These are phyloP conservation scores for Trichoderma sp. DNA, from an alignment of 2,329 filamentous ascomycete species.

Conservation along the genomic window DNA sequence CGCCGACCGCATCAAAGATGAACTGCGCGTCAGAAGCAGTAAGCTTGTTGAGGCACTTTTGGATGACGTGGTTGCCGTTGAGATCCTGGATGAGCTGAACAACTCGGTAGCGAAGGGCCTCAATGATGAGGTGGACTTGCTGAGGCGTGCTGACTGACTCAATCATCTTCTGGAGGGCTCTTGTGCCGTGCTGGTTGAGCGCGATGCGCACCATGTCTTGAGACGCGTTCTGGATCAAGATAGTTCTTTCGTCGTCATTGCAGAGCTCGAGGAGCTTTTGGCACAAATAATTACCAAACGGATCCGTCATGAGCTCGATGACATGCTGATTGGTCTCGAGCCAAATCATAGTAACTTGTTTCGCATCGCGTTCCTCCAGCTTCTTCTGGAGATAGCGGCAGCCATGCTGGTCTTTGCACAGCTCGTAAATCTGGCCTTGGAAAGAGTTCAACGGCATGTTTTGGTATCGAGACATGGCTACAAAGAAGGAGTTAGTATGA, in stretches of 20 bases:
- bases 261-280: constrained; percentile 97
- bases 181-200: constrained; percentile 94
- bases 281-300: constrained; percentile 98
- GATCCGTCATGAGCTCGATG: constrained; percentile 97
- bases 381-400: constrained; percentile 97
- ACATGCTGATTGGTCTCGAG: constrained; percentile 91
- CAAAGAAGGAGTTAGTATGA: constrained; percentile 27
- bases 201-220: constrained; percentile 89
- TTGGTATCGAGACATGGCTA: constrained; percentile 76
- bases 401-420: constrained; percentile 98
- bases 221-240: constrained; percentile 86
- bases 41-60: constrained; percentile 97
- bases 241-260: constrained; percentile 91
- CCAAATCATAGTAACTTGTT: constrained; percentile 91
- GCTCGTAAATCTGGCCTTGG: constrained; percentile 78
- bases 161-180: constrained; percentile 99
- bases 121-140: constrained; percentile 86
- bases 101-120: constrained; percentile 78
- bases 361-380: constrained; percentile 82
- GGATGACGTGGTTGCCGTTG: constrained; percentile 98
- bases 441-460: constrained; percentile 82
- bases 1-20: constrained; percentile 93
- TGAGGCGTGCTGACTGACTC: constrained; percentile 86
- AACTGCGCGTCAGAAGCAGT: constrained; percentile 84
- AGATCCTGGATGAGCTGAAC: constrained; percentile 95